Base-by-base conservation (phyloP, 164 flowering plant species). In the Stephania japonica region DNA sequence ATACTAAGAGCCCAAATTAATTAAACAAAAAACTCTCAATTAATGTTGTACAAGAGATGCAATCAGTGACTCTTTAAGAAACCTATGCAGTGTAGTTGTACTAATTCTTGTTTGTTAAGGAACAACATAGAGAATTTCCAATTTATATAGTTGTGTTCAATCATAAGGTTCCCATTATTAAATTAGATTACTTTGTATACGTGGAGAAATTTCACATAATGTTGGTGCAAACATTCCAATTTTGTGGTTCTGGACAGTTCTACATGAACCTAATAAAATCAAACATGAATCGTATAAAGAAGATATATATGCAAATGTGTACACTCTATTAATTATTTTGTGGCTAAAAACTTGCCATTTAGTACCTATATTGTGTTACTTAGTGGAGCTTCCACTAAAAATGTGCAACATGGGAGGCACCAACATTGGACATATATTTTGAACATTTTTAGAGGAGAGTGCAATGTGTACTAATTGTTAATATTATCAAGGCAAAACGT, bases 341-440 rank as follows among this genome's bases (percentile, higher is more conserved):
- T 56, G 62, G 62, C n/a, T 2, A 16, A 21, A 16, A 11, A n/a
- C 21, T 16, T 16, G 62, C 62, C 62, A 14, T 56, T 56, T 56
- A 3, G 62, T 19, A 16, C 62, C 62, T 16, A 56, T 16, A 56
- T 32, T 32, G 38, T 0, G 38, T n/a, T 56, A 1, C 6, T 56
- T 19, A 71, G 65, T 59, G 65, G 73, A 71, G 61, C 38, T 44
- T 47, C 71, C 61, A 69, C 71, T 42, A 24, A 32, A 32, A 32
- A 32, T 32, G 38, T 32, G 38, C 38, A 2, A 32, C 38, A 32
- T 32, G 38, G 38, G 38, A 32, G 38, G 38, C 38, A 32, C 38
- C 38, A 32, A 32, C 38, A 32, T 32, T 32, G 38, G 38, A 32
- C 1, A 32, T 32, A 32, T 4, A 32, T 32, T 32, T 32, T 32